Evolutionary conservation across 1,284 basidiomycete genomes (phyloP), one percentile per base, ranked within the genome.

Genomic region (Apiotrichum montevideense): DNA sequence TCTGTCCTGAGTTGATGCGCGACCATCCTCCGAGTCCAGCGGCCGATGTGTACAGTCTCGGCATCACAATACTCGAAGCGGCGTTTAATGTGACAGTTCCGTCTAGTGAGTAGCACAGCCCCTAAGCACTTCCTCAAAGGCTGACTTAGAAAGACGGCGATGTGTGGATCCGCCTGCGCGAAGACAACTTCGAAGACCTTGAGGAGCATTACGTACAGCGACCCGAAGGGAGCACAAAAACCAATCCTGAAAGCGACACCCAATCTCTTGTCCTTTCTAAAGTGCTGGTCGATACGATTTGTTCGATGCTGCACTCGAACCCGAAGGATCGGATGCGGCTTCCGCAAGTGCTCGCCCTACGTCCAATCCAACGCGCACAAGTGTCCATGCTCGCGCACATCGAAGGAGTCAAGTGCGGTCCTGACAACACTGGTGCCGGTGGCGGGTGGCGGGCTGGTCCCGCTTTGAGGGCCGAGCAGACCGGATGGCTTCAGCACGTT

Each of bases 41-140:
- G 54, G 92, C 93, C 48, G 95, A 98, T 79, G 84, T 98, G 49
- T 98, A 94, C 80, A 90, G 90, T 76, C 81, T 98, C 65, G 95
- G 96, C 54, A 88, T 98, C 82, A 88, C 90, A 64, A 83, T 96
- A 72, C 83, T 98, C 52, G 95, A 98, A 79, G 87, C 90, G 49
- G 89, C 91, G 44, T 84, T 90, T 64, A 97, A 97, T 73, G 90
- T 98, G 62, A 84, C 94, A 53, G 85, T 98, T 43, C 95, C 95
- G 72, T 90, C 93, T 76, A 94, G 94, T 96, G 69, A 83, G 88
- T 84, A 44, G 63, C 55, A 10, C 11, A 55, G 32, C 45, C 10
- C 32, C 3, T 46, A 42, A 21, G 21, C 21, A 21, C 21, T 21
- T 21, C 21, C 21, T 33, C 5, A 13, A 37, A 32, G 29, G 8